Base-by-base conservation (phyloP, 306 rosid species). In the Calophaca sinica region DNA sequence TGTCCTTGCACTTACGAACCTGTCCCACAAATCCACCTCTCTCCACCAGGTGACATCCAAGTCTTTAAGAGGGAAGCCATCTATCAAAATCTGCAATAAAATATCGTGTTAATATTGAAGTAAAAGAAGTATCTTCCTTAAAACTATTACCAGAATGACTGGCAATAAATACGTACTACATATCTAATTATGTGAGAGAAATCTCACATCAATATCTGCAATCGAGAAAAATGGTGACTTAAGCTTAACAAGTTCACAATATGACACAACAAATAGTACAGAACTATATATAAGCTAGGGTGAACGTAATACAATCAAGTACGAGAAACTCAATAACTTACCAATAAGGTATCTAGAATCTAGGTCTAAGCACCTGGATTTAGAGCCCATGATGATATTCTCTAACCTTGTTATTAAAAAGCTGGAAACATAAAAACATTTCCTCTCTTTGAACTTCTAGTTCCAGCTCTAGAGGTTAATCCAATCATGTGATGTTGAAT, bases 31-130 rank as follows among this genome's bases (percentile, higher is more conserved):
- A 91, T 84, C 98, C 98, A 28, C 88, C 80, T 88, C 96, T 80
- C 98, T 91, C 98, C 96, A 94, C 98, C 98, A 94, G 78, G 8
- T 60, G 80, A 90, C 48, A 49, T 94, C 96, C 81, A 94, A 85
- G 70, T 88, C 93, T 85, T 79, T 82, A 58, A 91, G 83, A 61
- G 96, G 88, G 73, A 51, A 62, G 31, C 91, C 96, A 55, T 94
- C 98, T 74, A 94, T 76, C 82, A 90, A 87, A 75, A 94, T 87
- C 96, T 91, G 97, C 78, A 85, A 68, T 79, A 49, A 73, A 74
- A 70, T 32, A 15, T 54, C 7, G 2, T 31, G 45, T 63, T 11
- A 62, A 60, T 52, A 80, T 31, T 44, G 6, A 73, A 49, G 63
- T 4, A 33, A 60, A 42, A 31, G 50, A 32, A 36, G 9, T 42